Conservation (phyloP, 805 yeast genomes). For the Zygotorulaspora danielsina region DNA sequence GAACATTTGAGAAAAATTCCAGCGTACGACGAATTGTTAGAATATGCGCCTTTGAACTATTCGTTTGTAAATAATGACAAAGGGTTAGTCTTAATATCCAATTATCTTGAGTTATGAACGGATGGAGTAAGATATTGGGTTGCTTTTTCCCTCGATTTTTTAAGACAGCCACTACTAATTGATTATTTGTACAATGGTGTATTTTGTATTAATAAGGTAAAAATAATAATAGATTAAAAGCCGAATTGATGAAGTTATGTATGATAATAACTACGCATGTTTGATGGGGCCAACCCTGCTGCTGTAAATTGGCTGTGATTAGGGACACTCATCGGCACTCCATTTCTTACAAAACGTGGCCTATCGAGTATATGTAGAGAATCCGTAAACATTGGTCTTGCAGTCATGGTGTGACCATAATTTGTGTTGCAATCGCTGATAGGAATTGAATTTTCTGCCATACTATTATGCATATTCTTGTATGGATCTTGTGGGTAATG, state of each 20-base stretch:
- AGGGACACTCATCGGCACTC: not conserved
- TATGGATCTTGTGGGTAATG: slow-evolving; percentile 6
- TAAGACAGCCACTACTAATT: too few relatives aligned
- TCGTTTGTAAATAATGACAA: slow-evolving; percentile 60
- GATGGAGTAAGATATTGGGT: not conserved
- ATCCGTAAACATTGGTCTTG: not conserved
- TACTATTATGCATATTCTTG: too few relatives aligned
- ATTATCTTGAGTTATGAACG: slow-evolving; percentile 42
- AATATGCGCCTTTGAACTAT: slow-evolving; percentile 61
- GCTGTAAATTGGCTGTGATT: too few relatives aligned
- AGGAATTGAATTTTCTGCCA: too few relatives aligned
- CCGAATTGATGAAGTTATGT: too few relatives aligned
- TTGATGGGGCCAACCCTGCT: too few relatives aligned
- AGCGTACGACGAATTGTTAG: slow-evolving; percentile 65
- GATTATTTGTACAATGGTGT: too few relatives aligned
- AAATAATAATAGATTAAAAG: too few relatives aligned
- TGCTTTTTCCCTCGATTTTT: too few relatives aligned
- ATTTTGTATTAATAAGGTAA: too few relatives aligned
- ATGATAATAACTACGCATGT: too few relatives aligned
- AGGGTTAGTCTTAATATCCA: slow-evolving; percentile 63
- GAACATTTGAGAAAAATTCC: slow-evolving; percentile 48
- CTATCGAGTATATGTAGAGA: not conserved
- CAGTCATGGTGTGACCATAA: not conserved
- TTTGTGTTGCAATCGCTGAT: not conserved
- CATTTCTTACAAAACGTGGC: not conserved